Evolutionary conservation across 2,329 filamentous ascomycete species (phyloP).

Genomic region (Stemphylium vesicarium): DNA sequence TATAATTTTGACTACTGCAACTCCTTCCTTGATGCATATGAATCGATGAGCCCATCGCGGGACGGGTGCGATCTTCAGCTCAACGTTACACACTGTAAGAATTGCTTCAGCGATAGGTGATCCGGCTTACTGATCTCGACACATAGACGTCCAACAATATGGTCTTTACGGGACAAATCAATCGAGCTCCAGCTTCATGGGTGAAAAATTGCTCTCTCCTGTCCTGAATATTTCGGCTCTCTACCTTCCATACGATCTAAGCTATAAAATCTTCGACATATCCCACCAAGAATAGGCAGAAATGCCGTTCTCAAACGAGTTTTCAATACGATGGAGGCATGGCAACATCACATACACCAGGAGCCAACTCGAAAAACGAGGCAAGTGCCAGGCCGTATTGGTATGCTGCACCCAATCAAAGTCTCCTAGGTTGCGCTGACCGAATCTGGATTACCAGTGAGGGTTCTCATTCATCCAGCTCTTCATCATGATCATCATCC

Average conservation of each 20-base stretch:
- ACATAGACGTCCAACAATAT: background rate
- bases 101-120: too few species aligned
- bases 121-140: too few species aligned
- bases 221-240: conserved; percentile 15
- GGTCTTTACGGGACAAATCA: background rate
- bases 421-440: background rate
- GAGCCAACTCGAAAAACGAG: conserved; percentile 1
- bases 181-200: conserved; percentile 10
- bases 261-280: background rate
- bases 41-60: too few species aligned
- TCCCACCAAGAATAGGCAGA: background rate
- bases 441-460: conserved; percentile 29
- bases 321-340: conserved; percentile 1
- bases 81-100: background rate
- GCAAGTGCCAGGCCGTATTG: conserved; percentile 18
- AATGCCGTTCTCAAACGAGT: background rate
- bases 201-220: background rate
- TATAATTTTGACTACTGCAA: too few species aligned
- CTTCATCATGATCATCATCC: conserved; percentile 15
- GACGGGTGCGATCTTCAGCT: background rate
- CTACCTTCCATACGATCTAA: background rate
- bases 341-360: conserved; percentile 7
- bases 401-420: background rate
- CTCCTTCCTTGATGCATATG: too few species aligned
- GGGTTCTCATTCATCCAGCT: conserved; percentile 35